These are phyloP conservation scores for Stereum hirsutum DNA, from an alignment of 1,284 basidiomycete species.

Conservation along the genomic window DNA sequence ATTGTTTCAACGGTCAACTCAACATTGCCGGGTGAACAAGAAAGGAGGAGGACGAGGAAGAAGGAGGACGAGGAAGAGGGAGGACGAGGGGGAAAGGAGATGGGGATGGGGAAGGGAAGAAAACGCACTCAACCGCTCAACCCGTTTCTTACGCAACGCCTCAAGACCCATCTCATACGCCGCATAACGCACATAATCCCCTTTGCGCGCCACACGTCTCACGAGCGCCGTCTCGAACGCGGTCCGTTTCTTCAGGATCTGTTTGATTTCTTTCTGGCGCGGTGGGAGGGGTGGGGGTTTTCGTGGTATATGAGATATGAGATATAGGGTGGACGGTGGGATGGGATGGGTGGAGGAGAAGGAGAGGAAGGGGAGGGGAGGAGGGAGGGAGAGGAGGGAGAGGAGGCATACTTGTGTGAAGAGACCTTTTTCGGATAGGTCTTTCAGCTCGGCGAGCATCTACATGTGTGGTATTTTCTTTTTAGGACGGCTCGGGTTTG, in stretches of 20 bases:
- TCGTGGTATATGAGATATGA: too few relatives aligned
- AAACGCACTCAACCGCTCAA: slow-evolving; percentile 64
- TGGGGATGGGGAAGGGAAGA: slow-evolving; percentile 30
- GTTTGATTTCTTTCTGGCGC: slow-evolving; percentile 65
- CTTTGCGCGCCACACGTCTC: slow-evolving; percentile 75
- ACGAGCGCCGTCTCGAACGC: slow-evolving; percentile 80
- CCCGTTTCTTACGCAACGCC: slow-evolving; percentile 67
- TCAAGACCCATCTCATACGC: slow-evolving; percentile 91
- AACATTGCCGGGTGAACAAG: too few relatives aligned
- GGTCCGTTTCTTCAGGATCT: slow-evolving; percentile 83
- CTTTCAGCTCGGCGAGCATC: slow-evolving; percentile 95
- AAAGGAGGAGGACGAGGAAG: too few relatives aligned
- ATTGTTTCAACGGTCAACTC: not conserved
- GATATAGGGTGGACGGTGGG: too few relatives aligned
- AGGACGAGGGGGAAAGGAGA: slow-evolving; percentile 40
- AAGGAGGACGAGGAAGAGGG: too few relatives aligned
- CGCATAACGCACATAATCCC: slow-evolving; percentile 87
- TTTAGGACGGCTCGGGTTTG: not conserved
- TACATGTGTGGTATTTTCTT: slow-evolving; percentile 17
- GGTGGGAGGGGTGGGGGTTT: too few relatives aligned
- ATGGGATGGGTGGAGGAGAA: too few relatives aligned
- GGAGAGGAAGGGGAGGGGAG: too few relatives aligned
- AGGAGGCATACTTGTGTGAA: slow-evolving; percentile 66
- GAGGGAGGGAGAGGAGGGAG: not conserved
- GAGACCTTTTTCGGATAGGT: slow-evolving; percentile 80